Base-by-base conservation (phyloP, 2,329 filamentous ascomycete genomes). In the Xylaria sp. region DNA sequence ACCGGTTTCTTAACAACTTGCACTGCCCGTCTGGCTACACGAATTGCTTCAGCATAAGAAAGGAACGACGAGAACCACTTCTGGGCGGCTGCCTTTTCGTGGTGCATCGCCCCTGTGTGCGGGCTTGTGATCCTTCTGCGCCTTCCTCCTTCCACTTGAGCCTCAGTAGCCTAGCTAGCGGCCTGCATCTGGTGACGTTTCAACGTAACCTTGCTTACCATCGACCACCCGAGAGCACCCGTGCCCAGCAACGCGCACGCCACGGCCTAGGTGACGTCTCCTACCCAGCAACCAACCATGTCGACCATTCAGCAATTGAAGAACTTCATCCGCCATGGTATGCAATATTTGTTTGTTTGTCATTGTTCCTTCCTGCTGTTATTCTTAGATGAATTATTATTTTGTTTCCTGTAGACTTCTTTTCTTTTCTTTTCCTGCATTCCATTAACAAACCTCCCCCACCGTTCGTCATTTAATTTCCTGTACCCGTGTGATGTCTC, bases 291-390 rank as follows among this genome's bases (percentile, higher is more conserved):
- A 27, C 24, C 24, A 27, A 79, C 74, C 51, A 89, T 90, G 88
- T 89, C 88, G 77, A 89, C 88, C 73, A 97, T 98, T 84, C 95
- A 98, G 84, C 96, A 96, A 79, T 89, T 98, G 76, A 98, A 98
- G 84, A 98, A 98, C 82, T 97, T 98, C 82, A 96, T 98, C 82
- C 93, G 95, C 74, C 95, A 98, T 85, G 95, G 88, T 90, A 68
- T 50, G 68, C 48, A 4, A 36, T 36, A 3, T 11, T 45, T 12
- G 21, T 21, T 45, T 8, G 30, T 21, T 45, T 8, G 19, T 45
- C 55, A 27, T 54, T 50, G 83, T 65, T 84, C 9, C 76, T 39
- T 84, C 9, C 76, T 39, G 32, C 27, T 53, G 19, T 64, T 51
- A 48, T 67, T 62, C 36, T 58, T 42, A 32, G 12, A 6, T 2